These are phyloP conservation scores for Vanrija pseudolonga DNA, from an alignment of 1,284 basidiomycete genomes.

Conservation along the genomic window DNA sequence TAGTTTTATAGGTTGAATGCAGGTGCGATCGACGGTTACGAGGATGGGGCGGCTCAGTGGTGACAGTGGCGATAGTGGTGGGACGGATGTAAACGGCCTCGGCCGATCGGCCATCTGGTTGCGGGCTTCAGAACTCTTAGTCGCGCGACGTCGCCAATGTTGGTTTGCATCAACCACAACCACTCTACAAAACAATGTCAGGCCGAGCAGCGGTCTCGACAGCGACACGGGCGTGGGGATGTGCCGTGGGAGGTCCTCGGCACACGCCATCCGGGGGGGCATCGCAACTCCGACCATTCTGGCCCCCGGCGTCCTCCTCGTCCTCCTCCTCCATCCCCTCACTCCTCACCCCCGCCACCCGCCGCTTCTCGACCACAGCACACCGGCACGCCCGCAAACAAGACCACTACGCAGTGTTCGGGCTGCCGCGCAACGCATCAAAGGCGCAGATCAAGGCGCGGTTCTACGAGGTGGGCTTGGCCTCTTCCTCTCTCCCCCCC, in stretches of 20 bases:
- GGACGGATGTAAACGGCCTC: too few relatives aligned
- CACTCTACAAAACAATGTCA: too few relatives aligned
- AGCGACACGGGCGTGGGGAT: neutral
- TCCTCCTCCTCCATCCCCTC: neutral
- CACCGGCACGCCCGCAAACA: neutral
- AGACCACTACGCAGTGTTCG: constrained; percentile 45
- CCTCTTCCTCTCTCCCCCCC: neutral
- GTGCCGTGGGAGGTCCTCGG: neutral
- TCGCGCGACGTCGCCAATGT: too few relatives aligned
- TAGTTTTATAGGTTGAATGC: too few relatives aligned
- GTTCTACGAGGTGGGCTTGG: constrained; percentile 48
- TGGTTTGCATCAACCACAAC: too few relatives aligned
- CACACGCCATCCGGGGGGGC: too few relatives aligned
- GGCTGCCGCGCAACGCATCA: constrained; percentile 39
- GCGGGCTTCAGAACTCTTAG: too few relatives aligned
- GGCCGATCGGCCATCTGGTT: too few relatives aligned
- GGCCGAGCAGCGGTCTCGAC: neutral
- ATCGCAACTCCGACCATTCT: too few relatives aligned
- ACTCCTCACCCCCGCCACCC: neutral
- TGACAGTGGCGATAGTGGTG: too few relatives aligned
- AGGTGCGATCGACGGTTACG: too few relatives aligned
- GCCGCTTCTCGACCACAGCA: neutral
- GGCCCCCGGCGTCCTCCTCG: neutral
- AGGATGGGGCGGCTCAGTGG: too few relatives aligned
- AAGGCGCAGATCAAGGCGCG: constrained; percentile 49